Percentiles rank a stretch among this genome's conserved stretches.
These are phyloP conservation scores for Pleurotus pulmonarius DNA, from an alignment of 768 basidiomycete genomes.

Conservation along the genomic window DNA sequence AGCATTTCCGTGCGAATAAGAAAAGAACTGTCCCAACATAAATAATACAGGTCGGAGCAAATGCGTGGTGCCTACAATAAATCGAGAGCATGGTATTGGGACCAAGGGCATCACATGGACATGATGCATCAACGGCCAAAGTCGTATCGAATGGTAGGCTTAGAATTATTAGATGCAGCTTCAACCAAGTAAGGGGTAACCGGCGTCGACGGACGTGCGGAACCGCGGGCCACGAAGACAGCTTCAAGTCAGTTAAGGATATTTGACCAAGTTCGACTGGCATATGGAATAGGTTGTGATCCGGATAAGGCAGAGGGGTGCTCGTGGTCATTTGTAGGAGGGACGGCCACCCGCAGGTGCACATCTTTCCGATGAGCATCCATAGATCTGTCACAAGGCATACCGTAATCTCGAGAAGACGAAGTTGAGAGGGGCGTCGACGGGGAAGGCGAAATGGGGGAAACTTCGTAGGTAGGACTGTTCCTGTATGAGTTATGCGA, in stretches of 20 bases:
- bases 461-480: background rate
- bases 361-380: background rate
- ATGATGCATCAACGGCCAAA: constrained; percentile 1
- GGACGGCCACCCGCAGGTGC: background rate
- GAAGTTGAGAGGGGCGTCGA: constrained; percentile 1
- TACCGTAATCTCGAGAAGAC: background rate
- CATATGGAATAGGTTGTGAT: background rate
- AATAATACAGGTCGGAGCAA: constrained; percentile 1
- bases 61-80: constrained; percentile 1
- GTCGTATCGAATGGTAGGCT: background rate
- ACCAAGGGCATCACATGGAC: constrained; percentile 7
- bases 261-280: constrained; percentile 5
- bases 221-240: no score
- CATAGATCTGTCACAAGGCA: no score
- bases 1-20: no score
- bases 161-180: no score
- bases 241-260: background rate
- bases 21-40: background rate
- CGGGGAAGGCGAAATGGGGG: constrained; percentile 3
- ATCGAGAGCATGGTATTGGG: background rate
- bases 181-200: background rate
- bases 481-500: background rate
- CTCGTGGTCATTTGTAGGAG: background rate
- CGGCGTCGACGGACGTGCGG: background rate
- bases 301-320: background rate